Evolutionary conservation across 371 early-diverging fungal genomes (phyloP).

Genomic region (Mucor lusitanicus): DNA sequence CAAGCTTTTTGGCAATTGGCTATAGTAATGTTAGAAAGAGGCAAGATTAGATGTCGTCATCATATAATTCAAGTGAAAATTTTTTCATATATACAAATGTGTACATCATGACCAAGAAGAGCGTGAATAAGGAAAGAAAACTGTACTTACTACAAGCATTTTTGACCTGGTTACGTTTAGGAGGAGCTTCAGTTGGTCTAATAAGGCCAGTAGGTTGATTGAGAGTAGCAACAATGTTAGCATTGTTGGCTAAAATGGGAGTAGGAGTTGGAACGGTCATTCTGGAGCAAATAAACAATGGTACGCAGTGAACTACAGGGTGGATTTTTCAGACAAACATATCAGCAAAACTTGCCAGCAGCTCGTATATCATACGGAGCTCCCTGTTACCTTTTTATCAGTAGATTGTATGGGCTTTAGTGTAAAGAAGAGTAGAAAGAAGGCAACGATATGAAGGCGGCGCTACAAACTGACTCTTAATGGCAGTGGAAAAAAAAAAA

Average conservation of each 20-base stretch:
- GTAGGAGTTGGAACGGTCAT: constrained; percentile 22
- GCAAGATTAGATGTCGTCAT: constrained; percentile 14
- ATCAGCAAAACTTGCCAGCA: not conserved
- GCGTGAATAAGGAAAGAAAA: not conserved
- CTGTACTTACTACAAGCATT: constrained; percentile 53
- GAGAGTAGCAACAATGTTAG: constrained; percentile 12
- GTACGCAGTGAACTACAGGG: not conserved
- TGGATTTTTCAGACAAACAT: not conserved
- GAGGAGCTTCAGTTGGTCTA: not conserved
- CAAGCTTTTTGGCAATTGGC: constrained; percentile 92
- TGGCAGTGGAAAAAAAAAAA: constrained; percentile 6
- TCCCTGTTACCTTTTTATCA: not conserved
- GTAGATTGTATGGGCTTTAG: not conserved
- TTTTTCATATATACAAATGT: constrained; percentile 1
- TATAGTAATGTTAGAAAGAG: constrained; percentile 16
- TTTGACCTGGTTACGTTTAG: constrained; percentile 51
- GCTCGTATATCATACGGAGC: not conserved
- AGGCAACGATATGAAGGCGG: constrained; percentile 16
- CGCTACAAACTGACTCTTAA: constrained; percentile 26
- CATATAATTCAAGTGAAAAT: constrained; percentile 6
- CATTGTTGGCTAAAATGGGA: constrained; percentile 13
- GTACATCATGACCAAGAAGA: not conserved
- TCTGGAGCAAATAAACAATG: not conserved
- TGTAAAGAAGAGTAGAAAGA: not conserved
- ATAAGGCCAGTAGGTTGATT: not conserved